These are phyloP conservation scores for Puccinia triticina DNA, from an alignment of 1,284 basidiomycete species.

Conservation along the genomic window DNA sequence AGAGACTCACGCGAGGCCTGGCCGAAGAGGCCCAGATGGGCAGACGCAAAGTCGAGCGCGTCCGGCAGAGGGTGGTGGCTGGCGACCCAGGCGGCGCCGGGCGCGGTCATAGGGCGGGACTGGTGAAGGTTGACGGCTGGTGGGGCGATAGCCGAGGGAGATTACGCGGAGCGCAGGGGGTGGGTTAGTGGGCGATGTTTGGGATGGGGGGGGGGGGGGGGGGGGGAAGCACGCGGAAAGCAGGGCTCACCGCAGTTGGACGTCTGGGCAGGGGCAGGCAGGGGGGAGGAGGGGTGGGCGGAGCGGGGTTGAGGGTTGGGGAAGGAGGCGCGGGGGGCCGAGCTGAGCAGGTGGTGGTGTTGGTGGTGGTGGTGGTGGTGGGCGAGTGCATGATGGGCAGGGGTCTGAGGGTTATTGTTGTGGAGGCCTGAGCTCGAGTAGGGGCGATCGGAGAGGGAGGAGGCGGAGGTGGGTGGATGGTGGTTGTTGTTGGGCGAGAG, in stretches of 20 bases:
- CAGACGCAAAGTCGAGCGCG: slow-evolving; percentile 35
- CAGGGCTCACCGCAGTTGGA: neutral
- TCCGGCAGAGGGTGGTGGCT: slow-evolving; percentile 17
- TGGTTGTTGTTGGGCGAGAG: neutral
- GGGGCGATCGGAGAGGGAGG: neutral
- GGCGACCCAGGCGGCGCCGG: slow-evolving; percentile 36
- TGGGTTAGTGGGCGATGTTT: neutral
- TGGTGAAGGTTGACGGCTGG: slow-evolving; percentile 36
- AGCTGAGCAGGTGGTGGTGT: neutral
- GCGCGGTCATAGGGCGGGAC: slow-evolving; percentile 48
- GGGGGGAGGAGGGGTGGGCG: too few relatives aligned
- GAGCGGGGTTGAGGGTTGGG: too few relatives aligned
- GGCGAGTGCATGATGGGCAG: slow-evolving; percentile 8
- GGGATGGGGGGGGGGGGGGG: neutral
- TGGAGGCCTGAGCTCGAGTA: slow-evolving; percentile 7
- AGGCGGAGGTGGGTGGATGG: neutral
- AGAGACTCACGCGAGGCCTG: neutral
- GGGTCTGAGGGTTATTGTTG: neutral
- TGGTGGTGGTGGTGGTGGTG: neutral
- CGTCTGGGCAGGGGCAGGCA: slow-evolving; percentile 10
- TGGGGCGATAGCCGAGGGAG: neutral
- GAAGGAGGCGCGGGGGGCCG: too few relatives aligned
- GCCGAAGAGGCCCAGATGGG: slow-evolving; percentile 27
- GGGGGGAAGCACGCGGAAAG: neutral
- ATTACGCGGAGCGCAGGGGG: neutral